A percentile compares a stretch with the other conserved stretches of the same genome.
These are phyloP conservation scores for Alternaria ventricosa DNA, from an alignment of 2,329 filamentous ascomycete species.

Conservation along the genomic window DNA sequence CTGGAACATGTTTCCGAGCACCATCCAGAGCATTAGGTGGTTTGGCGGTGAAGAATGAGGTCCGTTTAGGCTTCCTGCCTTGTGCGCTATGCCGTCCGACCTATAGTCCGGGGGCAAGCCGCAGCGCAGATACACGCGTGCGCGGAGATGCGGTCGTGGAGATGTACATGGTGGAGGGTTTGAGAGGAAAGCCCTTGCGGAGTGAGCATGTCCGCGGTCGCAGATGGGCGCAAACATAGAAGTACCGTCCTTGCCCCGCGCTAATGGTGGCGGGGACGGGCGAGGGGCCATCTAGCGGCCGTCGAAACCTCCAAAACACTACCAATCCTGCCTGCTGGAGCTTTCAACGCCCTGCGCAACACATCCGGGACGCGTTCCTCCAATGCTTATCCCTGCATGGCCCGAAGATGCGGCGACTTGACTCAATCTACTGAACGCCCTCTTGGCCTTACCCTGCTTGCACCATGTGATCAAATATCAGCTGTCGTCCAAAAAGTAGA, in stretches of 20 bases:
- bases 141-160: neutral
- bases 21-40: neutral
- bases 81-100: conserved; percentile 16
- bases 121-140: neutral
- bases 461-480: neutral
- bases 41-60: conserved; percentile 20
- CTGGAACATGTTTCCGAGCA: neutral
- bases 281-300: conserved; percentile 4
- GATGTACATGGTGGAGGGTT: neutral
- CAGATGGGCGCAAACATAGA: conserved; percentile 7
- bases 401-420: neutral
- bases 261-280: conserved; percentile 17
- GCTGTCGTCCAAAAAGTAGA: neutral
- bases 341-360: conserved; percentile 14
- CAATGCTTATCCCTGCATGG: conserved; percentile 19
- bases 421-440: neutral
- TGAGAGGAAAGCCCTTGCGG: neutral
- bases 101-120: neutral
- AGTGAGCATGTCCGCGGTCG: neutral
- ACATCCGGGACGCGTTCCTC: conserved; percentile 9
- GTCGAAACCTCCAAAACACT: conserved; percentile 7
- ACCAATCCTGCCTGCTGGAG: conserved; percentile 6
- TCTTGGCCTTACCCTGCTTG: neutral
- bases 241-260: conserved; percentile 8
- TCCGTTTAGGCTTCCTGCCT: conserved; percentile 24